A percentile compares a stretch with the other conserved stretches of the same genome.
These are phyloP conservation scores for Debaryomyces singareniensis DNA, from an alignment of 1,139 yeast species.

Conservation along the genomic window DNA sequence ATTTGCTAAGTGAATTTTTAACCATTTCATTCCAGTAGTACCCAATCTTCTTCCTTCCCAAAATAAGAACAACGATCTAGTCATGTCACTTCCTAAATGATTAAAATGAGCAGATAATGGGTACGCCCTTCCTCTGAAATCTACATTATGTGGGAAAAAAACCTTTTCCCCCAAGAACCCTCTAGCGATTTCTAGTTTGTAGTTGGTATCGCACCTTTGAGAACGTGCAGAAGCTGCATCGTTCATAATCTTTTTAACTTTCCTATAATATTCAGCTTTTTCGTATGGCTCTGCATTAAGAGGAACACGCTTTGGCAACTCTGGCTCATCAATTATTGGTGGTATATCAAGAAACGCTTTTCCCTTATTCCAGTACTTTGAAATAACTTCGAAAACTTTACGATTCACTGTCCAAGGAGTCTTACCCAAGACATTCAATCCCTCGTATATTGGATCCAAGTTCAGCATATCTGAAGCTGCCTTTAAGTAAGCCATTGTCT, in stretches of 20 bases:
- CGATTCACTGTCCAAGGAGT: constrained; percentile 93
- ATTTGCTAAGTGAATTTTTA: constrained; percentile 86
- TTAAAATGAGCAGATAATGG: constrained; percentile 78
- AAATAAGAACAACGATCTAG: constrained; percentile 76
- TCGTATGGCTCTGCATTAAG: constrained; percentile 65
- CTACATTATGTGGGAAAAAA: constrained; percentile 90
- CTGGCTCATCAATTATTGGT: constrained; percentile 45
- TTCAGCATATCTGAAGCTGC: constrained; percentile 74
- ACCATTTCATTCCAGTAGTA: constrained; percentile 71
- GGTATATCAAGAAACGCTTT: constrained; percentile 79
- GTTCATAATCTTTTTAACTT: constrained; percentile 50
- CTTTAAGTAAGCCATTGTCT: constrained; percentile 78
- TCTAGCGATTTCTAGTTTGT: constrained; percentile 90
- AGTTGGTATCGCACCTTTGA: constrained; percentile 88
- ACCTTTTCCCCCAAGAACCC: constrained; percentile 86
- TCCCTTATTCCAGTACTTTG: constrained; percentile 84
- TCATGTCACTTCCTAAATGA: constrained; percentile 88
- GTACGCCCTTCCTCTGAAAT: constrained; percentile 85
- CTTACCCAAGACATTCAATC: constrained; percentile 79
- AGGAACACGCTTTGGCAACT: constrained; percentile 61
- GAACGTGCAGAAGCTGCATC: constrained; percentile 69
- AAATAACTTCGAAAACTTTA: constrained; percentile 59
- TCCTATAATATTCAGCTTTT: constrained; percentile 60
- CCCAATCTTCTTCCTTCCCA: constrained; percentile 89
- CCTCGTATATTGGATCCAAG: constrained; percentile 60